Base-by-base conservation (phyloP, 2,329 filamentous ascomycete species). In the Passalora sequoiae region DNA sequence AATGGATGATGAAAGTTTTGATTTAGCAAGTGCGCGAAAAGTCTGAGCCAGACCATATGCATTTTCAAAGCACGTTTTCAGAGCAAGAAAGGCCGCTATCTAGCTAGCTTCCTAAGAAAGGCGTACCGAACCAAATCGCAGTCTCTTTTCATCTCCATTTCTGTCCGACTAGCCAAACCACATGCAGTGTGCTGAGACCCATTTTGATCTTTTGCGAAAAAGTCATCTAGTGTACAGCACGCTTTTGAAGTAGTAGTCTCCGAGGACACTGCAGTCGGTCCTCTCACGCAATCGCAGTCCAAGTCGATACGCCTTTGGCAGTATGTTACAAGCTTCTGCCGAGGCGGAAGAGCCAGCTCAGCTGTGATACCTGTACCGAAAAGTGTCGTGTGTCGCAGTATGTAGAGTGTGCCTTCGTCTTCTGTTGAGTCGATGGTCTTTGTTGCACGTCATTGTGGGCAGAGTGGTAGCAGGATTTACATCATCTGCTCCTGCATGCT, bases 401-500 rank as follows among this genome's bases (percentile, higher is more conserved):
- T 36, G 19, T 36, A 6, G 13, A 19, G 30, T 20, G 15, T 33
- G 15, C 13, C 30, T 15, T 4, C 8, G 30, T 28, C 25, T 3
- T 12, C 3, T 31, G 28, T 13, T 9, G 3, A 13, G n/a, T 17
- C 20, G 16, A 22, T 24, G 16, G 12, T 24, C 20, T 22, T 36
- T 16, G 19, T 20, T 9, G 9, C 3, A 12, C 15, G 15, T 36
- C 15, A n/a, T 5, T 17, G 21, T 20, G n/a, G 16, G 10, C n/a
- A n/a, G n/a, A 7, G 6, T 19, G 31, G 15, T 21, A 35, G 43
- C 32, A 48, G 30, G 42, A 24, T 45, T 53, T 61, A 97, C 89
- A 97, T 95, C 69, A 97, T 96, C 73, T 97, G 89, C 64, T 97
- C 91, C 69, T 97, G 92, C n/a, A 89, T 94, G 63, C 94, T 70